These are phyloP conservation scores for Orbilia quercus DNA, from an alignment of 2,329 filamentous ascomycete species.

Conservation along the genomic window DNA sequence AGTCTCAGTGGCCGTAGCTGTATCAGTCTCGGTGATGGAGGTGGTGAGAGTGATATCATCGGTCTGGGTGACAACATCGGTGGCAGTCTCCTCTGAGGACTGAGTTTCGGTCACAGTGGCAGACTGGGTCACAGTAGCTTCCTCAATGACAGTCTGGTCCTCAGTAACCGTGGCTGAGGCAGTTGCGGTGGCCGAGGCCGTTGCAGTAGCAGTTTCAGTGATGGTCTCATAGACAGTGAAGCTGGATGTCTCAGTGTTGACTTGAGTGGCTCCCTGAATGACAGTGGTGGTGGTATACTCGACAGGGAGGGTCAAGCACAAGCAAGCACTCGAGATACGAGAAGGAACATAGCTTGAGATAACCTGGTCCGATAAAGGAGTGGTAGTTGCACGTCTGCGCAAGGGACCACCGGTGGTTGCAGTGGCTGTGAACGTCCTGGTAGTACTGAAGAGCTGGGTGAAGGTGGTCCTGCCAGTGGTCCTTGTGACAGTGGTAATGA, in stretches of 20 bases:
- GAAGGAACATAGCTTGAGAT: slow-evolving; percentile 25
- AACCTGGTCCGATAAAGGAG: slow-evolving; percentile 7
- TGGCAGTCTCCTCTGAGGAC: slow-evolving; percentile 5
- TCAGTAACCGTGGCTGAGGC: slow-evolving; percentile 12
- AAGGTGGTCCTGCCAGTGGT: slow-evolving; percentile 14
- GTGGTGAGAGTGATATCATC: slow-evolving; percentile 13
- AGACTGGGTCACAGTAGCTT: slow-evolving; percentile 5
- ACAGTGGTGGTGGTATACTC: slow-evolving; percentile 6
- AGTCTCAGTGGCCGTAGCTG: slow-evolving; percentile 1
- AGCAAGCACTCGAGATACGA: slow-evolving; percentile 32
- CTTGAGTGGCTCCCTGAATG: slow-evolving; percentile 1
- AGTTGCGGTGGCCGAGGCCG: slow-evolving; percentile 15
- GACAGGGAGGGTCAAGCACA: slow-evolving; percentile 32
- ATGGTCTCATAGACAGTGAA: not conserved
- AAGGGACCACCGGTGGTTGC: not conserved
- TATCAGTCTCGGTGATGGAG: slow-evolving; percentile 9
- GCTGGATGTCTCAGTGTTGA: slow-evolving; percentile 6
- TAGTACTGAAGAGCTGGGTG: slow-evolving; percentile 17
- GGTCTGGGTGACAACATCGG: slow-evolving; percentile 10
- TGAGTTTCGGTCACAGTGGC: slow-evolving; percentile 7
- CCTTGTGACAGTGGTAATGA: slow-evolving; percentile 12
- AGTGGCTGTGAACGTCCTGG: not conserved
- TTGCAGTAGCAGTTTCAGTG: not conserved
- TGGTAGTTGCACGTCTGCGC: slow-evolving; percentile 1
- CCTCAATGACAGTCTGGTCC: slow-evolving; percentile 16